Evolutionary conservation across 2,329 filamentous ascomycete genomes (phyloP).

Genomic region (Hypoxylon sp.): DNA sequence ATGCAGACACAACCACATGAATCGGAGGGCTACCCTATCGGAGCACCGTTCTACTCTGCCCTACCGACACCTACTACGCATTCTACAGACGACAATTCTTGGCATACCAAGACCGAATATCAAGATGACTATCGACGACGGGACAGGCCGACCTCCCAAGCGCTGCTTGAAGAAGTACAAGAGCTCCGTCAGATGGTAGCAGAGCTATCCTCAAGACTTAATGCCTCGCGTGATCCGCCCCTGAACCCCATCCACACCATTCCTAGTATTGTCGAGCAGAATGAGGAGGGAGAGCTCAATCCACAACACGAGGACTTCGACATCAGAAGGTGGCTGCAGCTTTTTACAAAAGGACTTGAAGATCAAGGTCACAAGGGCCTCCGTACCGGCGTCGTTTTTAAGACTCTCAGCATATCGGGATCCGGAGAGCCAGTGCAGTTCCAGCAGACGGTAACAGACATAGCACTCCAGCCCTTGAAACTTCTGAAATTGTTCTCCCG

Average conservation of each 20-base stretch:
- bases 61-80: not conserved
- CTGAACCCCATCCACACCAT: constrained; percentile 2
- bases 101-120: constrained; percentile 19
- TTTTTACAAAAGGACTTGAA: constrained; percentile 17
- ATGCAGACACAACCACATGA: constrained; percentile 9
- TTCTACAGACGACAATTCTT: constrained; percentile 11
- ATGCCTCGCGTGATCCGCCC: not conserved
- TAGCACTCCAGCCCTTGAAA: constrained; percentile 9
- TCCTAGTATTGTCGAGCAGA: constrained; percentile 1
- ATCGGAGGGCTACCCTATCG: constrained; percentile 12
- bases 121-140: constrained; percentile 13
- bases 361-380: constrained; percentile 20
- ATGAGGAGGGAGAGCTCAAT: not conserved
- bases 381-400: constrained; percentile 14
- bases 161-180: constrained; percentile 17
- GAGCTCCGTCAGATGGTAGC: constrained; percentile 22
- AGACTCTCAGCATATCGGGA: constrained; percentile 23
- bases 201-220: constrained; percentile 15
- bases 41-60: constrained; percentile 1
- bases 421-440: constrained; percentile 12
- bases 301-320: constrained; percentile 15
- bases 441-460: constrained; percentile 17
- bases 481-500: constrained; percentile 5
- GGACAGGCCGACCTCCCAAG: constrained; percentile 16
- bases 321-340: constrained; percentile 14